These are phyloP conservation scores for Fragilariopsis cylindrus DNA, from an alignment of 108 stramenopile genomes.

Conservation along the genomic window DNA sequence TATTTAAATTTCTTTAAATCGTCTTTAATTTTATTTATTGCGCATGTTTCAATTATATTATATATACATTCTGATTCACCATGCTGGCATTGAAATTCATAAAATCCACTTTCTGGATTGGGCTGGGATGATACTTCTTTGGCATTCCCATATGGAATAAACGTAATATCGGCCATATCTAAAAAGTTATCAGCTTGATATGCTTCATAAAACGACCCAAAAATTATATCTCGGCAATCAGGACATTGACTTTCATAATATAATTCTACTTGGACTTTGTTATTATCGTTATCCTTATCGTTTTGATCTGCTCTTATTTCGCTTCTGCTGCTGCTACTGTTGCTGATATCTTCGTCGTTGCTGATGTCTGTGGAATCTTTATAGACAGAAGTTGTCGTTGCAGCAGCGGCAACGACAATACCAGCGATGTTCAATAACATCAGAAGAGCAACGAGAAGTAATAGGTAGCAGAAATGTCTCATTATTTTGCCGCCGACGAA, in stretches of 20 bases:
- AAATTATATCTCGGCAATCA: not conserved
- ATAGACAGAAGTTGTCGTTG: too few species aligned
- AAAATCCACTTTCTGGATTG: not conserved
- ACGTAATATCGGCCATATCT: not conserved
- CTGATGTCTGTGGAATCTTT: too few species aligned
- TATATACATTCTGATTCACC: constrained; percentile 1
- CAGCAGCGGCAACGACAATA: too few species aligned
- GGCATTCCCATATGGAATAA: constrained; percentile 12
- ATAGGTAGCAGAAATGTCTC: too few species aligned
- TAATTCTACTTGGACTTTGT: not conserved
- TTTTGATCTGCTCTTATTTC: too few species aligned
- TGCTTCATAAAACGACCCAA: not conserved
- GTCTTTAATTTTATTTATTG: not conserved
- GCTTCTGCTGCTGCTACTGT: too few species aligned
- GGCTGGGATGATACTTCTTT: not conserved
- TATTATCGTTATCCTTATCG: not conserved
- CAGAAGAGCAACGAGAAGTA: too few species aligned
- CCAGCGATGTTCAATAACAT: too few species aligned
- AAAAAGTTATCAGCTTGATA: not conserved
- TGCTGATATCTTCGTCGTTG: too few species aligned
- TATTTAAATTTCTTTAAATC: not conserved
- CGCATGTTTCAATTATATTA: constrained; percentile 8
- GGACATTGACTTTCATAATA: constrained; percentile 9
- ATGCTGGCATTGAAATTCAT: constrained; percentile 6
- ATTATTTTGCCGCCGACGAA: too few species aligned